A percentile compares a stretch with the other conserved stretches of the same genome.
Conservation (phyloP, 2,329 filamentous ascomycete genomes). For the Chaetomium strumarium region DNA sequence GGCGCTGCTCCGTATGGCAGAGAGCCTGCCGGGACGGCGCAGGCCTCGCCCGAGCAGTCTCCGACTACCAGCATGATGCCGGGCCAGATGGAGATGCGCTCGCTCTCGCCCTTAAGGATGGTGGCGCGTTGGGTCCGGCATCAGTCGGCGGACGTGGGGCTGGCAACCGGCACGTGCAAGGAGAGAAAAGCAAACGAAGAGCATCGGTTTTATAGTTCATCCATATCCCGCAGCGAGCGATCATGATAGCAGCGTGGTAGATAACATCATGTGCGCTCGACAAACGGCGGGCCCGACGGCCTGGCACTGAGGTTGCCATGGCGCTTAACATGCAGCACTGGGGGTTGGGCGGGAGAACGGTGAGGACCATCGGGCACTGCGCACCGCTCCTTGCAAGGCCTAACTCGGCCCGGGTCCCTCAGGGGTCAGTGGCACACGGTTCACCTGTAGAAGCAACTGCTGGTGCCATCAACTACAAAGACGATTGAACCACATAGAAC, state of each 20-base stretch:
- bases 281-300: constrained; percentile 9
- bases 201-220: background rate
- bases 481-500: too few species aligned
- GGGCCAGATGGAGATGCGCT: background rate
- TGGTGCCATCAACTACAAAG: too few species aligned
- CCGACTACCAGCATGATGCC: constrained; percentile 18
- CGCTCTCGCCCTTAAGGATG: constrained; percentile 3
- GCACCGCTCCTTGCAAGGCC: too few species aligned
- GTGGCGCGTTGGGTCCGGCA: constrained; percentile 1
- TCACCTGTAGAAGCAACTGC: too few species aligned
- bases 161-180: background rate
- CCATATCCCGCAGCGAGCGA: background rate
- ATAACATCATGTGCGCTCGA: constrained; percentile 5
- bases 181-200: background rate
- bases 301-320: constrained; percentile 1
- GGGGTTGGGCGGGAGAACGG: background rate
- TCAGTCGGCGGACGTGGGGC: background rate
- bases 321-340: constrained; percentile 11
- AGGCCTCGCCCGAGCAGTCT: constrained; percentile 22
- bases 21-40: constrained; percentile 19
- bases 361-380: background rate
- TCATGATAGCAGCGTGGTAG: background rate
- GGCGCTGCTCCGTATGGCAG: constrained; percentile 19
- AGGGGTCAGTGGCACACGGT: too few species aligned
- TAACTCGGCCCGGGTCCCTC: too few species aligned